These are phyloP conservation scores for Medicago truncatula DNA, from an alignment of 306 rosid genomes.

Conservation along the genomic window MtrunA17r5.0-ANR NC_053049.1:38998501-38999000, in stretches of 20 bases:
- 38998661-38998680: conserved; percentile 23
- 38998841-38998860: conserved; percentile 60
- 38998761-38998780: neutral
- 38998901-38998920: conserved; percentile 86
- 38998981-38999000: conserved; percentile 85
- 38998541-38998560: neutral
- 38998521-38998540: neutral
- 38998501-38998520: neutral
- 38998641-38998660: neutral
- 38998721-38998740: neutral
- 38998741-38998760: neutral
- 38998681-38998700: neutral
- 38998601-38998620: neutral
- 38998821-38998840: conserved; percentile 43
- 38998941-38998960: conserved; percentile 83
- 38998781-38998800: neutral
- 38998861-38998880: conserved; percentile 76
- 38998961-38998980: conserved; percentile 97
- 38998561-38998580: neutral
- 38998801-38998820: neutral
- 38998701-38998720: neutral
- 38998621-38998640: neutral
- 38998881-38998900: conserved; percentile 84
- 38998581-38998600: neutral
- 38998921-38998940: conserved; percentile 87